Evolutionary conservation across 2,329 filamentous ascomycete genomes (phyloP), one percentile per base, ranked within the genome.

Genomic region (Colletotrichum sp.): DNA sequence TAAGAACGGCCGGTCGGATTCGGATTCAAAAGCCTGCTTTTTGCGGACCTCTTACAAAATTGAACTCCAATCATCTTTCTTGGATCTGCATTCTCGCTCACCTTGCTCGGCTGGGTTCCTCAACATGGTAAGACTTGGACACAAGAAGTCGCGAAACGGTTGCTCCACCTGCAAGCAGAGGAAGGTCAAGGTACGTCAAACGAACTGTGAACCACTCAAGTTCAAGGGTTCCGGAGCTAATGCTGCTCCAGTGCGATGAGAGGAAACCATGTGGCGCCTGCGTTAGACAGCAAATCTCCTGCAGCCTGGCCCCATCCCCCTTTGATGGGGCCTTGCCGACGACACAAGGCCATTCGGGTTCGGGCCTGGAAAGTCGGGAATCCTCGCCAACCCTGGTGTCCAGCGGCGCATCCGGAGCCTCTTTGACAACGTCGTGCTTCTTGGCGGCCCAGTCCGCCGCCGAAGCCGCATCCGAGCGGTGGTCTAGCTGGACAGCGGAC

Each of bases 51-150:
- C 43, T 6, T 12, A 2, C 43, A 12, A 48, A n/a, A 48, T 6
- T n/a, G 39, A 6, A 48, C 39, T 3, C 1, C 18, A 21, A n/a
- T 6, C 18, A 21, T n/a, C 9, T 48, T 48, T 2, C 0, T 48
- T 21, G 18, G 1, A 48, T 7, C 18, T 21, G 43, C 18, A 3
- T 21, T n/a, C 43, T 48, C 39, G 9, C 18, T n/a, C 39, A 6
- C 5, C 9, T 21, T n/a, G 0, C 18, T 48, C 43, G 43, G 43
- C 43, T 6, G 2, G 0, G 1, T 21, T 9, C 0, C 43, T 21
- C 43, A 1, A 48, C 9, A 48, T 48, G 43, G 43, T 13, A 12
- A 48, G 43, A 48, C 43, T 48, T 13, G 43, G 43, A n/a, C 43
- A 48, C 18, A 48, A 48, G 43, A 48, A 48, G 43, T 48, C 43